These are phyloP conservation scores for Cucumis cinereus DNA, from an alignment of 306 rosid genomes.

Conservation along the genomic window DNA sequence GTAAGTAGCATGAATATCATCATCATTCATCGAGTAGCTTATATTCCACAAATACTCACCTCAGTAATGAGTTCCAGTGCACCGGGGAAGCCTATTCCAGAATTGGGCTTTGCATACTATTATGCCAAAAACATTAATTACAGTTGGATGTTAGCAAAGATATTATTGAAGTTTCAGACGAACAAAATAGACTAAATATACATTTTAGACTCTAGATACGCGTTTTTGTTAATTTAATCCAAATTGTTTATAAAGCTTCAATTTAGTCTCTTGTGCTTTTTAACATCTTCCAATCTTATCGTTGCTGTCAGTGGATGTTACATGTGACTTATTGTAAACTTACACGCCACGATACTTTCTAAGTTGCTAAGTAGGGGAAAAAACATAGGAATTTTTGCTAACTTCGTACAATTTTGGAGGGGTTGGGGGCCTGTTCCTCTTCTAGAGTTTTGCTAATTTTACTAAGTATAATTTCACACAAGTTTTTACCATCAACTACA, in stretches of 20 bases:
- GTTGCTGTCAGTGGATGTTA: neutral
- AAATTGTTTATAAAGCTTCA: neutral
- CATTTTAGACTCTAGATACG: too few relatives aligned
- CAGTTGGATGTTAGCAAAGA: neutral
- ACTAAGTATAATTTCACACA: neutral
- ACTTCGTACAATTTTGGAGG: neutral
- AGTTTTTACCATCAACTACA: neutral
- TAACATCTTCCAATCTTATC: too few relatives aligned
- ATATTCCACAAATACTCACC: conserved; percentile 30
- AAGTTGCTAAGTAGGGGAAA: neutral
- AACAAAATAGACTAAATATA: neutral
- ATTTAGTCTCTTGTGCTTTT: neutral
- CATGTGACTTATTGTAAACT: neutral
- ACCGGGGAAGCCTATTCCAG: conserved; percentile 95
- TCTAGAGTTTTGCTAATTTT: neutral
- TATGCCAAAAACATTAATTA: neutral
- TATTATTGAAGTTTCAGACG: neutral
- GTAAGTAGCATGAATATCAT: neutral
- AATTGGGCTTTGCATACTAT: conserved; percentile 90
- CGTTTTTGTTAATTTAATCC: too few relatives aligned
- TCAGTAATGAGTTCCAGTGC: conserved; percentile 81
- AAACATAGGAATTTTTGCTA: neutral
- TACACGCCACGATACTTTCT: neutral
- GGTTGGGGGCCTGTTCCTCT: neutral
- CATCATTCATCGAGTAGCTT: neutral